Base-by-base conservation (phyloP, 768 basidiomycete genomes). In the Lyophyllum decastes region DNA sequence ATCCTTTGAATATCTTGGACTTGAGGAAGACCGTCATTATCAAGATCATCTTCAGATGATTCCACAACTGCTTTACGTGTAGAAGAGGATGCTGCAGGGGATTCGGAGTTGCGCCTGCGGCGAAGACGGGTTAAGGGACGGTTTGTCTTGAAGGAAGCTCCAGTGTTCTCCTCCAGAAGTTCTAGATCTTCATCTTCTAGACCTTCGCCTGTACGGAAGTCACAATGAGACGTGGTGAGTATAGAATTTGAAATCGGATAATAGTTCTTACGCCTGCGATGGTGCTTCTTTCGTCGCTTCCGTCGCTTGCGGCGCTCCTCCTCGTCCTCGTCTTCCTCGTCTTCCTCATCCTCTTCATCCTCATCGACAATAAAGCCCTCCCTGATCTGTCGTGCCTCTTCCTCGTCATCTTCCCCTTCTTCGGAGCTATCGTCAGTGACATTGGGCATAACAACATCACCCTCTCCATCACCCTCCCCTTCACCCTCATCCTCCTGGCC, bases 131-230 rank as follows among this genome's bases (percentile, higher is more conserved):
- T 94, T 45, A 95, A 74, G 52, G 87, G 83, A 60, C 88, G 84
- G 58, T 72, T 75, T 65, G 85, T 86, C 68, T 87, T 84, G 72
- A 90, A 89, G 2, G 86, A 81, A 2, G 84, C 80, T 10, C 96
- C 95, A 11, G 92, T 94, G 64, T 97, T 98, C 67, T 96, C 96
- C 63, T 79, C 97, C 80, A 78, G 87, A 80, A 84, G 64, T 26
- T 94, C 95, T 48, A 98, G 72, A 70, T 98, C 97, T 64, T 98
- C 97, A 33, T 98, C 97, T 61, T 97, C 95, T 49, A 98, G 73
- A 16, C 76, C 86, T 62, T 90, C 86, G 54, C 82, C 61, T 81
- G 77, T 65, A 76, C 77, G 71, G 62, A 63, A 70, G 54, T 35
- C 26, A 47, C 19, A 30, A 45, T 24, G 22, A 2, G 46, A 46